Evolutionary conservation across 2,329 filamentous ascomycete species (phyloP).

Genomic region (Fusarium anguioides): DNA sequence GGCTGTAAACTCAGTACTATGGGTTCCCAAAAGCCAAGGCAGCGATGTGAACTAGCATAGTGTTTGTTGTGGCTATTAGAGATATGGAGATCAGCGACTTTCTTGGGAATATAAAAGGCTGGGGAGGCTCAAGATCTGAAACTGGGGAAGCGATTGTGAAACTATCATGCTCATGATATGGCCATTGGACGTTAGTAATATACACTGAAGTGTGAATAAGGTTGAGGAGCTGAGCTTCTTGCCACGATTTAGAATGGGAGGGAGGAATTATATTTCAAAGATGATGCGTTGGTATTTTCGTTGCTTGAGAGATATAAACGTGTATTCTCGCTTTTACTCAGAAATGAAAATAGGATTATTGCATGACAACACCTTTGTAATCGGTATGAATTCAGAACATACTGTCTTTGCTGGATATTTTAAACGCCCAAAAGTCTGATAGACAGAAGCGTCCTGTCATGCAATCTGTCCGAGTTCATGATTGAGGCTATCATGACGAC

Average conservation of each 20-base stretch:
- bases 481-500: constrained; percentile 7
- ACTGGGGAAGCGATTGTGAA: background rate
- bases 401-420: background rate
- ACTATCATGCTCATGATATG: background rate
- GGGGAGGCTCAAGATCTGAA: constrained; percentile 20
- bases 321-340: background rate
- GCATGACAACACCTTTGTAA: background rate
- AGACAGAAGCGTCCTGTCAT: background rate
- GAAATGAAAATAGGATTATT: background rate
- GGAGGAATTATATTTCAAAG: too few relatives aligned
- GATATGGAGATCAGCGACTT: background rate
- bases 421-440: background rate
- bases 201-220: background rate
- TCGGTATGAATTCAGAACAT: background rate
- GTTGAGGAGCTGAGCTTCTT: background rate
- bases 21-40: background rate
- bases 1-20: constrained; percentile 1
- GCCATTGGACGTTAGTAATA: background rate
- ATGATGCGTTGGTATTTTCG: background rate
- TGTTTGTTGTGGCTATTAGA: background rate
- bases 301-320: background rate
- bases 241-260: background rate
- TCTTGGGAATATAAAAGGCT: constrained; percentile 13
- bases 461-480: background rate
- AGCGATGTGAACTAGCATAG: background rate